phyloP scores from a whole-genome alignment of 139 green algal species.

The Chlamydomonas asymmetrica region DNA sequence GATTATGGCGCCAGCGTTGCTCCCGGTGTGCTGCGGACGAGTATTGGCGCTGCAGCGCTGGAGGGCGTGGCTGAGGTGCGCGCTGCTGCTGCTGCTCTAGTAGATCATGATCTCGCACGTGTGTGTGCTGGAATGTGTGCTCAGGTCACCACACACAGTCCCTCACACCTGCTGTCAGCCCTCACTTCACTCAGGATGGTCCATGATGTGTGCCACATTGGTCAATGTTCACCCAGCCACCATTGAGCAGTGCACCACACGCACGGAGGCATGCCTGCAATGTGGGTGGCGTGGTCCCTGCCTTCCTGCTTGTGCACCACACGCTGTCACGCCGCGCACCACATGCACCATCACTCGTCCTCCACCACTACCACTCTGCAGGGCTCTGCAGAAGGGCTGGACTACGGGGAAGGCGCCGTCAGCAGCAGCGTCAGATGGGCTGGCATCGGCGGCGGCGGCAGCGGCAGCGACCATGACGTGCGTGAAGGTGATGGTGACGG shows the following conservation, averaged over 20 bases:
- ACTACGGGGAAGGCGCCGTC: neutral
- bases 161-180: neutral
- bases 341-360: too few relatives aligned
- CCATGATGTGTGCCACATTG: neutral
- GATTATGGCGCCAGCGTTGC: too few relatives aligned
- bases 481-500: too few relatives aligned
- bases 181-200: neutral
- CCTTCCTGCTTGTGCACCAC: too few relatives aligned
- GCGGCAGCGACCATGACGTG: too few relatives aligned
- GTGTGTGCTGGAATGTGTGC: neutral
- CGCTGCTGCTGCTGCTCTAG: conserved; percentile 1
- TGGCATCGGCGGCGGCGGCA: neutral
- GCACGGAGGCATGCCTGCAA: neutral
- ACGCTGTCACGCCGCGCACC: neutral
- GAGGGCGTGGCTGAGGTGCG: too few relatives aligned
- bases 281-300: neutral
- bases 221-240: neutral
- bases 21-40: too few relatives aligned
- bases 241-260: neutral
- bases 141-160: neutral
- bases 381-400: neutral
- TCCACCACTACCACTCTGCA: conserved; percentile 1
- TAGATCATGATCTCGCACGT: neutral
- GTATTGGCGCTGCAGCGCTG: too few relatives aligned
- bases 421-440: neutral